A percentile compares a stretch with the other conserved stretches of the same genome.
Conservation (phyloP, 2,329 filamentous ascomycete genomes). For the Penicillium sp. region DNA sequence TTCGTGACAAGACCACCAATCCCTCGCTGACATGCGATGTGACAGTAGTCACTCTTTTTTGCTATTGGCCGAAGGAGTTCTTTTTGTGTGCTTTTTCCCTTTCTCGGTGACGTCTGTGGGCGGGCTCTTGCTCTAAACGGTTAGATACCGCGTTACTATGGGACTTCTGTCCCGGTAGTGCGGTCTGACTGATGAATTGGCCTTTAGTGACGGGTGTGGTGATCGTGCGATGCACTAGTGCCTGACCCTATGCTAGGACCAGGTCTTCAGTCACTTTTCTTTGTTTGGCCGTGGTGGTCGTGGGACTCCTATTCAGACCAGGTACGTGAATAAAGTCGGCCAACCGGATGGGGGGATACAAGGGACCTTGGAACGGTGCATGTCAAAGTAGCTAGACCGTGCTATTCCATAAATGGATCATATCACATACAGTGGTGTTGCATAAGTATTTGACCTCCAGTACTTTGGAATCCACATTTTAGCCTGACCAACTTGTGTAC, state of each 20-base stretch:
- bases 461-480: no score
- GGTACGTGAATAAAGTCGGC: no score
- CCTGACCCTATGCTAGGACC: neutral
- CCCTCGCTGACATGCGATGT: neutral
- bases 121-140: neutral
- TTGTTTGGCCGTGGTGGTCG: no score
- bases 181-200: neutral
- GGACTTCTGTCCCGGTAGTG: neutral
- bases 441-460: no score
- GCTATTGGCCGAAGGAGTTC: neutral
- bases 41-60: neutral
- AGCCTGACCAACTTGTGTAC: no score
- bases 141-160: neutral
- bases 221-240: conserved; percentile 2
- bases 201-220: neutral
- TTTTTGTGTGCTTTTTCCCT: neutral
- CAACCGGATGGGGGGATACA: no score
- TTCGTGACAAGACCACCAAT: conserved; percentile 5
- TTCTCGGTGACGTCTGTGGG: neutral
- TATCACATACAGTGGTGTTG: no score
- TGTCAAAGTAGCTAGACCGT: no score
- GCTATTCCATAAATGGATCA: no score
- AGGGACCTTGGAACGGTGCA: no score
- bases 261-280: no score
- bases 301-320: no score